Base-by-base conservation (phyloP, 768 basidiomycete species). In the Tulasnella calospora region DNA sequence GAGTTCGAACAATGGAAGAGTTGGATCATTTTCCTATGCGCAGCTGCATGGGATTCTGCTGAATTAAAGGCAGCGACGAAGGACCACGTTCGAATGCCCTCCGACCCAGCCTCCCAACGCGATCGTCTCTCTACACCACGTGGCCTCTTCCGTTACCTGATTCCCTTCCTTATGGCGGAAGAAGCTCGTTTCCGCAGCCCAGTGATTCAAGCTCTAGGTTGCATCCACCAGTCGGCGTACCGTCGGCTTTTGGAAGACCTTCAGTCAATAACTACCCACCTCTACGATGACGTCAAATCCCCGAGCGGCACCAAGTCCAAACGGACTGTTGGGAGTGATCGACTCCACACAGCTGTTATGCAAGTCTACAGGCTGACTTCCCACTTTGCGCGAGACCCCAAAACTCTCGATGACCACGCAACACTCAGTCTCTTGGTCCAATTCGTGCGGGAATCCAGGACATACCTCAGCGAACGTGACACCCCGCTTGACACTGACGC, bases 331-430 rank as follows among this genome's bases (percentile, higher is more conserved):
- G 89, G 90, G 78, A 93, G 92, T 82, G 92, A 91, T 81, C 92
- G 92, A 73, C 87, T 94, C 55, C 93, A 92, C 84, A 94, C 94
- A 2, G 92, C 95, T 35, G 91, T 96, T 36, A 93, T 94, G 35
- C 91, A 94, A 44, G 95, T 96, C 70, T 97, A 96, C 83, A 90
- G 91, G 81, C 88, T 96, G 46, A 95, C 95, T 2, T 91, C 95
- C 10, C 91, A 91, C 78, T 87, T 90, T 69, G 85, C 96, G 44
- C 91, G 91, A 80, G 88, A 92, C 76, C 89, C 92, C 74, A 88
- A 90, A 69, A 90, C 91, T 7, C 85, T 89, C 5, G 90, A 88
- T 47, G 89, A 92, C 78, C 91, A 92, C 80, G 89, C 91, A 12
- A 91, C 94, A 51, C 86, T 97, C 15, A 87, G 90, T 12, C 91